phyloP scores from a whole-genome alignment of 2,329 filamentous ascomycete genomes.

The Cercospora zeina region DNA sequence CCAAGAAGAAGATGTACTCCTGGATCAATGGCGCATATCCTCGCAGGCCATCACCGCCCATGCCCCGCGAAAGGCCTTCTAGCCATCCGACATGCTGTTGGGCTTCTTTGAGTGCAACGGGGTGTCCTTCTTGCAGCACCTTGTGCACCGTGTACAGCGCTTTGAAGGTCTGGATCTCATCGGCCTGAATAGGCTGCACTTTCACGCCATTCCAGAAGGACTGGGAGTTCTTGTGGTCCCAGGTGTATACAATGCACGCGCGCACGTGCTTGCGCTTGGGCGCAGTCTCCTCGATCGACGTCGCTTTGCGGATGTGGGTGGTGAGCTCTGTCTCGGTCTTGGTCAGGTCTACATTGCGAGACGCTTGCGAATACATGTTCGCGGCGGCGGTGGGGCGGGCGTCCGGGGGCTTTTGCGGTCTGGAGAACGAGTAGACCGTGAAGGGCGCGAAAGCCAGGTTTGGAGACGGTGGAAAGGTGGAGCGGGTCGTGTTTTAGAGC shows the following conservation, averaged over 20 bases:
- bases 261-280: conserved; percentile 92
- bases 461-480: background rate
- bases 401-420: conserved; percentile 18
- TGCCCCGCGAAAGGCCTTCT: conserved; percentile 83
- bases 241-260: conserved; percentile 96
- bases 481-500: background rate
- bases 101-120: conserved; percentile 80
- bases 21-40: conserved; percentile 87
- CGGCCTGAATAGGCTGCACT: conserved; percentile 98
- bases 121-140: conserved; percentile 94
- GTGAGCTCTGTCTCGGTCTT: conserved; percentile 66
- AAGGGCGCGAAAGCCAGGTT: conserved; percentile 24
- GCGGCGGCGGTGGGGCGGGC: conserved; percentile 16
- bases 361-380: conserved; percentile 45
- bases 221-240: conserved; percentile 94
- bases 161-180: conserved; percentile 99
- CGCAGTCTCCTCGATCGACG: conserved; percentile 60
- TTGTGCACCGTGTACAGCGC: conserved; percentile 97
- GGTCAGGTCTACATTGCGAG: conserved; percentile 61
- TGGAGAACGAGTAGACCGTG: conserved; percentile 23
- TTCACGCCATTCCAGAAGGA: conserved; percentile 99
- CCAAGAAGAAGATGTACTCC: conserved; percentile 94
- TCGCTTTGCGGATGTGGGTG: conserved; percentile 68
- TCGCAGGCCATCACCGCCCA: conserved; percentile 66
- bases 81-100: conserved; percentile 88